Evolutionary conservation across 2,329 filamentous ascomycete genomes (phyloP), one percentile per base, ranked within the genome.

Genomic region (Sporothrix pseudoabietina): DNA sequence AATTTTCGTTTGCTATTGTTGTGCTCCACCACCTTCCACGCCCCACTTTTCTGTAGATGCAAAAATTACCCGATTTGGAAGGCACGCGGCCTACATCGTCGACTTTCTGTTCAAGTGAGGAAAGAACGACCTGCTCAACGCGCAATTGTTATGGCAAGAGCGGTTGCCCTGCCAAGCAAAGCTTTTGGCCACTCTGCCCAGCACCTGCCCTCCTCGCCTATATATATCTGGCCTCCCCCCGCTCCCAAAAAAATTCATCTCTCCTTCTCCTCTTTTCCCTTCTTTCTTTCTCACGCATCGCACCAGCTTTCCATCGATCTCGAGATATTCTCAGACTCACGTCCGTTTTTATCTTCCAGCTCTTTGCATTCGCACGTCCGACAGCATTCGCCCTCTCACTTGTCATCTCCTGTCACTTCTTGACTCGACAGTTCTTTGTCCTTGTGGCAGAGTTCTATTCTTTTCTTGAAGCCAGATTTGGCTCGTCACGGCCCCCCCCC

Each of bases 21-120:
- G n/a, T 65, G 12, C 30, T 49, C 39, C 55, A 59, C 55, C 16
- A 35, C 59, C 35, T 26, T 55, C 39, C 19, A 44, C 35, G 71
- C 49, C 71, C 71, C 71, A 59, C 61, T 72, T 49, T 72, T 68
- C 9, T 72, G 61, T 35, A 63, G 49, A 68, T 41, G 52, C 14
- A 41, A 35, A 41, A 47, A 47, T 47, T 72, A 19, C 71, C 63
- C 4, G 52, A 35, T 68, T 68, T 12, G 71, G 71, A 72, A 68
- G 71, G 65, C 16, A 69, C 55, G 71, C 44, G 44, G 26, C 39
- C 30, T 57, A 49, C 71, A 69, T 66, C 59, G 47, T 12, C 32
- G 41, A 47, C 22, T 19, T 66, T 47, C 26, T 39, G 39, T 16
- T 39, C 39, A 47, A 52, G 59, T n/a, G 52, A 66, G 70, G 71